Evolutionary conservation across 2,329 filamentous ascomycete species (phyloP).

Genomic region (Geosmithia morbida): DNA sequence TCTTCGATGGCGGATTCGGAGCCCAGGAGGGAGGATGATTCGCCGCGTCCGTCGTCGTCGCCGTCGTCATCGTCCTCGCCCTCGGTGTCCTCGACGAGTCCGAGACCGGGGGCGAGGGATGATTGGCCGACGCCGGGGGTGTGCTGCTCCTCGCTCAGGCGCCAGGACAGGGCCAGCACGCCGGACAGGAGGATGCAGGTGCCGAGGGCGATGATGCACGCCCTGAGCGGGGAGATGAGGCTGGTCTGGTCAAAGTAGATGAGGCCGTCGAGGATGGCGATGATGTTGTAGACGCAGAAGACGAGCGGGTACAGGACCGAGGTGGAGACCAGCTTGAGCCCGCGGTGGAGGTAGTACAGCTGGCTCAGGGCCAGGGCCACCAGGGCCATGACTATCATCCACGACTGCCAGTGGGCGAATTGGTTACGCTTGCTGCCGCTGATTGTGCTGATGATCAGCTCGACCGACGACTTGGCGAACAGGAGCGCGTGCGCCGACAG

Average conservation of each 20-base stretch:
- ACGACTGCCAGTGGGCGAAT: slow-evolving; percentile 90
- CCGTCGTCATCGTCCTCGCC: slow-evolving; percentile 34
- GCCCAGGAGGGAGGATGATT: slow-evolving; percentile 25
- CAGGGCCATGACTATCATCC: slow-evolving; percentile 75
- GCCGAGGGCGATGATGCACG: slow-evolving; percentile 70
- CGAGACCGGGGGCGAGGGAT: slow-evolving; percentile 67
- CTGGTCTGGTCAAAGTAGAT: slow-evolving; percentile 93
- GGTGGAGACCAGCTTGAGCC: slow-evolving; percentile 87
- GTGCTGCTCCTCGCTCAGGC: slow-evolving; percentile 65
- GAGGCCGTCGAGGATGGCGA: slow-evolving; percentile 89
- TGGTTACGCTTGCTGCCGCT: slow-evolving; percentile 63
- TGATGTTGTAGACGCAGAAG: slow-evolving; percentile 98
- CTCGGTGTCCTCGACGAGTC: slow-evolving; percentile 58
- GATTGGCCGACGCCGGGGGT: slow-evolving; percentile 48
- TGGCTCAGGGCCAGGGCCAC: slow-evolving; percentile 74
- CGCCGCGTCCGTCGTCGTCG: not conserved
- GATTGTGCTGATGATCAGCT: slow-evolving; percentile 75
- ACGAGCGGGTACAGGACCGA: slow-evolving; percentile 93
- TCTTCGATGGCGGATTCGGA: slow-evolving; percentile 28
- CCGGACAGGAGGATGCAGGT: slow-evolving; percentile 76
- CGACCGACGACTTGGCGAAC: slow-evolving; percentile 91
- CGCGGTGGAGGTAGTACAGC: slow-evolving; percentile 88
- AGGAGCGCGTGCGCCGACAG: slow-evolving; percentile 87
- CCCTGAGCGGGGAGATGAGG: slow-evolving; percentile 60
- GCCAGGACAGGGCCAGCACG: slow-evolving; percentile 86